Evolutionary conservation across 495 filamentous ascomycete species (phyloP), one percentile per base, ranked within the genome.

Genomic region (Astrocystis sublimbata): DNA sequence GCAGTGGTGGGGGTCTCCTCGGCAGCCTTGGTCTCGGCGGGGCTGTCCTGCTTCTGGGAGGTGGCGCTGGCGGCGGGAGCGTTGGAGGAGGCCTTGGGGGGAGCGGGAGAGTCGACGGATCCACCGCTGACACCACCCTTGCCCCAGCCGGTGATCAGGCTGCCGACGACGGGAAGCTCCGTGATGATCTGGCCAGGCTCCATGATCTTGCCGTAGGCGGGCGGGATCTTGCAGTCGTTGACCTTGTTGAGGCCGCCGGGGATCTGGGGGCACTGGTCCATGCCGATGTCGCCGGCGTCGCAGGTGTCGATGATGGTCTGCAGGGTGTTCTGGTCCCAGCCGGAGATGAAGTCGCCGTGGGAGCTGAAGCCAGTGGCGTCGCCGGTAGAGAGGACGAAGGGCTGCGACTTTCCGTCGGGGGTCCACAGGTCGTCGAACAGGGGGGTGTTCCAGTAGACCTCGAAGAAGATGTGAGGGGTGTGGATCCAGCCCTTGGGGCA

Each of bases 291-390:
- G 38, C 81, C 76, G 58, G 70, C 78, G 56, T 84, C 77, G 77
- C 89, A 92, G 47, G 73, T 79, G 67, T 87, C 71, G 61, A 89
- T 78, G 61, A 85, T 86, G 35, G 79, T 75, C 69, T 89, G 81
- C 19, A 92, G 83, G 54, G 80, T 76, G 5, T 73, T 62, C 52
- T 78, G 70, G 62, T 92, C 83, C 89, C 89, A 92, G 30, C 87
- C 89, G 47, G 89, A 83, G 45, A 92, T 75, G 73, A 91, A 91
- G 73, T 91, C 88, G 35, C 81, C 87, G 73, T 91, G 89, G 50
- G 83, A 81, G 31, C 75, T 77, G 70, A 74, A 85, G 49, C 83
- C 83, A n/a, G 83, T 84, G 28, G 73, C 73, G 47, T 87, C 84
- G 26, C 84, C 84, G 70, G 82, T 86, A 59, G 86, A 76, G 62